Evolutionary conservation across 2,329 filamentous ascomycete genomes (phyloP).

Genomic region (Penicillium sclerotigenum): DNA sequence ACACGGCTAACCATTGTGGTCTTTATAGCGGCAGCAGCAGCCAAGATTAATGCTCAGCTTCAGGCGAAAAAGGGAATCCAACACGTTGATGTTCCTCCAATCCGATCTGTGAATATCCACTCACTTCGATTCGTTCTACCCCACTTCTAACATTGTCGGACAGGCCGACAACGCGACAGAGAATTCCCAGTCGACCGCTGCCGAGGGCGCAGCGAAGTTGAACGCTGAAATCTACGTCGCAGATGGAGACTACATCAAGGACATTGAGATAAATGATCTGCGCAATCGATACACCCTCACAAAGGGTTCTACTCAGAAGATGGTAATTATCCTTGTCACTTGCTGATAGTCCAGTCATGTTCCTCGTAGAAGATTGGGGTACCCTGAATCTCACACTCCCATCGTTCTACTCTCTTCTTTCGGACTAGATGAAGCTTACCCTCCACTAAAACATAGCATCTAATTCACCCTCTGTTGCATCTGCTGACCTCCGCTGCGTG

Average conservation of each 20-base stretch:
- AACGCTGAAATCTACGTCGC: constrained; percentile 90
- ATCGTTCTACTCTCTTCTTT: constrained; percentile 33
- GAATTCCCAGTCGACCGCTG: constrained; percentile 54
- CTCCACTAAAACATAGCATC: constrained; percentile 58
- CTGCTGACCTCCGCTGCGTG: constrained; percentile 89
- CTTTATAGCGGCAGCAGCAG: constrained; percentile 74
- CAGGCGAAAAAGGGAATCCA: constrained; percentile 86
- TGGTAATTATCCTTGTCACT: constrained; percentile 84
- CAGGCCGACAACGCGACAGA: constrained; percentile 50
- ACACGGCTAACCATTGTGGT: constrained; percentile 12
- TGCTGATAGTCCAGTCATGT: constrained; percentile 61
- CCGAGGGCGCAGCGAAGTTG: constrained; percentile 57
- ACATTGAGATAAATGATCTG: constrained; percentile 97
- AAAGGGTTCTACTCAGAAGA: constrained; percentile 96
- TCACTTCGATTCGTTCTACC: not conserved
- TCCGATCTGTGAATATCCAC: constrained; percentile 54
- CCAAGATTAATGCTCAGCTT: constrained; percentile 78
- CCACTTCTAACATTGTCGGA: constrained; percentile 14
- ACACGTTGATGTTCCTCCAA: constrained; percentile 83
- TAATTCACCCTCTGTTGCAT: constrained; percentile 68
- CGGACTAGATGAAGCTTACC: constrained; percentile 68
- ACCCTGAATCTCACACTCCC: constrained; percentile 32
- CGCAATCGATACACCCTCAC: constrained; percentile 96
- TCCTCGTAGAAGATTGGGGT: constrained; percentile 35
- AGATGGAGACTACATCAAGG: constrained; percentile 96